phyloP scores from a whole-genome alignment of 306 rosid genomes.

The Sphenostylis stenocarpa region DNA sequence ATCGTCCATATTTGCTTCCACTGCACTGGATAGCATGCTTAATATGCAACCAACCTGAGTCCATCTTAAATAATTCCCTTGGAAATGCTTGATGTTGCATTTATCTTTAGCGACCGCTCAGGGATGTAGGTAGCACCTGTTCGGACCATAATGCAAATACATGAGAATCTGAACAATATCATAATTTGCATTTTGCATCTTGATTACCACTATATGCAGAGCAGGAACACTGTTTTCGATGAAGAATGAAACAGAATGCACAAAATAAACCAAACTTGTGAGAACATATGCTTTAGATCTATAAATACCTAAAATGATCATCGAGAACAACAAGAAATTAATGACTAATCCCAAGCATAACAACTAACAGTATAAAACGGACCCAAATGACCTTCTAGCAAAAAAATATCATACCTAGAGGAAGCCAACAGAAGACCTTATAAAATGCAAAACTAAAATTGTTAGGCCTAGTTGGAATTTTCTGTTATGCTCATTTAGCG shows the following conservation, averaged over 20 bases:
- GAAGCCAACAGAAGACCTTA: constrained; percentile 5
- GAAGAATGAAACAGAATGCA: constrained; percentile 17
- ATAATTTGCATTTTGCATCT: constrained; percentile 23
- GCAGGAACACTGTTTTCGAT: background rate
- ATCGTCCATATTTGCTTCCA: constrained; percentile 29
- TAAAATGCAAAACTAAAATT: constrained; percentile 16
- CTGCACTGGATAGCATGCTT: constrained; percentile 8
- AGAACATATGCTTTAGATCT: background rate
- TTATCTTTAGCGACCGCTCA: constrained; percentile 77
- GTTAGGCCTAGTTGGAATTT: background rate
- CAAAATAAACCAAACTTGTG: constrained; percentile 18
- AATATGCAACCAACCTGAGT: constrained; percentile 24
- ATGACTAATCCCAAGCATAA: constrained; percentile 8
- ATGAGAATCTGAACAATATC: constrained; percentile 1
- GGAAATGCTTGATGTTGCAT: constrained; percentile 94
- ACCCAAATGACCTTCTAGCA: background rate
- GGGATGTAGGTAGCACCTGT: constrained; percentile 88
- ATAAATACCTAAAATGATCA: background rate
- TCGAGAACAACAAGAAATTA: constrained; percentile 1
- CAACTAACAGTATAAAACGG: background rate
- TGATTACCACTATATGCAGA: background rate
- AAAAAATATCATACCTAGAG: constrained; percentile 19
- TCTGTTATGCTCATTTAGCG: background rate
- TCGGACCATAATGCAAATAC: constrained; percentile 31
- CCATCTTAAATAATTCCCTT: constrained; percentile 61